Percentiles rank a stretch among this genome's conserved stretches.
Conservation (phyloP, 139 green algal species). For the Mychonastes homosphaera region DNA sequence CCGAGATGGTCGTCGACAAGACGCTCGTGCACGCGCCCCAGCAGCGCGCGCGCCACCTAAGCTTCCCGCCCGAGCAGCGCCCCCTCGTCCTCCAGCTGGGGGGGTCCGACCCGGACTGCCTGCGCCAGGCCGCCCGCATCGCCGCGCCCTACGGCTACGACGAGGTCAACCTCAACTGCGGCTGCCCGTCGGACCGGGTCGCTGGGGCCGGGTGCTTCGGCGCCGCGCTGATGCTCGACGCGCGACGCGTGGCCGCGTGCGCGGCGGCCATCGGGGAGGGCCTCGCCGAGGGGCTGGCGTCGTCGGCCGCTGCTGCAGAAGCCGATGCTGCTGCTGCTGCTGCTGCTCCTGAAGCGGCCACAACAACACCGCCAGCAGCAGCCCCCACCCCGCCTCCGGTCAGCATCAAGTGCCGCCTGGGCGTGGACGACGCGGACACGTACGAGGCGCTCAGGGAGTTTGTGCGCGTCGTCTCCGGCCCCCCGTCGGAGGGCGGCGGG, state of each 20-base stretch:
- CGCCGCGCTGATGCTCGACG: slow-evolving; percentile 73
- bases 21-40: slow-evolving; percentile 65
- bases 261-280: slow-evolving; percentile 45
- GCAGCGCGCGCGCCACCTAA: slow-evolving; percentile 51
- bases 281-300: not conserved
- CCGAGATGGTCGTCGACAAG: slow-evolving; percentile 89
- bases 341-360: no score
- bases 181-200: slow-evolving; percentile 80
- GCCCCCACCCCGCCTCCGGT: no score
- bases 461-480: slow-evolving; percentile 55
- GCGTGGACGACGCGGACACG: slow-evolving; percentile 47
- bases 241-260: slow-evolving; percentile 60
- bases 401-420: slow-evolving; percentile 83
- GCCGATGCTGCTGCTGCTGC: no score
- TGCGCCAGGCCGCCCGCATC: slow-evolving; percentile 50
- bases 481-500: no score
- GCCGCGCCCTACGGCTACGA: slow-evolving; percentile 66
- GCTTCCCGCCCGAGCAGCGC: slow-evolving; percentile 79
- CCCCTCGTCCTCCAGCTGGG: slow-evolving; percentile 86
- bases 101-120: slow-evolving; percentile 57
- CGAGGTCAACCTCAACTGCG: slow-evolving; percentile 93
- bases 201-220: slow-evolving; percentile 87
- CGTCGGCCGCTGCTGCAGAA: no score
- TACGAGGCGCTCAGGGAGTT: slow-evolving; percentile 65
- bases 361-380: not conserved